phyloP scores from a whole-genome alignment of 805 yeast species.

The Saturnispora sekii region DNA sequence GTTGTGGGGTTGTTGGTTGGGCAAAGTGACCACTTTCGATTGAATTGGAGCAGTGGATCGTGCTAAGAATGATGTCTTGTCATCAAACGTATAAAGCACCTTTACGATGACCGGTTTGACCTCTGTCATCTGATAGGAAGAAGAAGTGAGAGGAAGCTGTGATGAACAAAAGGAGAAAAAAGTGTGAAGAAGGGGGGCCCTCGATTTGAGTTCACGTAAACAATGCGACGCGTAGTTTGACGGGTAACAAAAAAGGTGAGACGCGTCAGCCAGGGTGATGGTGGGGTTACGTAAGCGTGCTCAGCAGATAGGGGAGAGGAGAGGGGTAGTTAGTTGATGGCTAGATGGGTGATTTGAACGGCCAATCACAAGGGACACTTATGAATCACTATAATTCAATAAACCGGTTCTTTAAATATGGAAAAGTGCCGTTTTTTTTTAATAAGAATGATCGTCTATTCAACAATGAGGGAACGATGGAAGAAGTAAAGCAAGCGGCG shows the following conservation, averaged over 20 bases:
- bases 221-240: not conserved
- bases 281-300: too few relatives aligned
- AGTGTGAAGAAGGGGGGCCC: too few relatives aligned
- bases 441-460: too few relatives aligned
- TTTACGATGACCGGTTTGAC: conserved; percentile 25
- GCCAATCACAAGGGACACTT: too few relatives aligned
- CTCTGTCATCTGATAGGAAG: conserved; percentile 1
- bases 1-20: conserved; percentile 27
- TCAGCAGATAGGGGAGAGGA: too few relatives aligned
- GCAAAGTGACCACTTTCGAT: conserved; percentile 29
- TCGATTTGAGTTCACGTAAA: not conserved
- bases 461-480: too few relatives aligned
- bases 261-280: too few relatives aligned
- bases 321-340: too few relatives aligned
- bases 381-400: too few relatives aligned
- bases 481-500: not conserved
- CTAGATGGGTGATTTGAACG: too few relatives aligned
- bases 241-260: not conserved
- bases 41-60: conserved; percentile 28
- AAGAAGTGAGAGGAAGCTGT: not conserved
- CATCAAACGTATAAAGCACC: conserved; percentile 34
- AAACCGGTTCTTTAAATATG: too few relatives aligned
- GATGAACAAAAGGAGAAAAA: not conserved
- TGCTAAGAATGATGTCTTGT: conserved; percentile 33
- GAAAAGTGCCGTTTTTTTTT: too few relatives aligned